These are phyloP conservation scores for Physcomitrium patens DNA, from an alignment of 225 moss, liverwort and hornwort species.

Conservation along the genomic window DNA sequence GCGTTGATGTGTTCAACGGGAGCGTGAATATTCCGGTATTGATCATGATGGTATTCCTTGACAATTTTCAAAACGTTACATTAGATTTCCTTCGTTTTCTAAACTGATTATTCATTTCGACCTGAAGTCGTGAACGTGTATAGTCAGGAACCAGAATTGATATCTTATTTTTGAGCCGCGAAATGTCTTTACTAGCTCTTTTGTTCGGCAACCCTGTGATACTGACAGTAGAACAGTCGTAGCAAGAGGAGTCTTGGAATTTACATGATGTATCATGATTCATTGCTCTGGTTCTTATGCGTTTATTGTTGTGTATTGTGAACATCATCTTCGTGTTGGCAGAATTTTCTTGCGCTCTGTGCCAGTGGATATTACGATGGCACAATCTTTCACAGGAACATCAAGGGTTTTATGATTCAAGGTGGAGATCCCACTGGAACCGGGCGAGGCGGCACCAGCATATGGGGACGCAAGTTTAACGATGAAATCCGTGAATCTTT, in stretches of 20 bases:
- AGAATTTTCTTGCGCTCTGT: slow-evolving; percentile 92
- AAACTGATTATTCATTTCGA: slow-evolving; percentile 1
- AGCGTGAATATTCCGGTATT: background rate
- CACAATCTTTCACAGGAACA: slow-evolving; percentile 95
- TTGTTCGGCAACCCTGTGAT: background rate
- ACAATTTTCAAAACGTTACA: background rate
- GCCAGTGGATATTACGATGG: slow-evolving; percentile 86
- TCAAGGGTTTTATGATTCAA: slow-evolving; percentile 98
- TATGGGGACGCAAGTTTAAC: slow-evolving; percentile 97
- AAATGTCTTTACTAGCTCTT: background rate
- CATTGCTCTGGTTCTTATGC: background rate
- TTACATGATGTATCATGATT: background rate
- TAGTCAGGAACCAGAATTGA: slow-evolving; percentile 1
- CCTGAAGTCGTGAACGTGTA: background rate
- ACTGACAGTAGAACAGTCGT: background rate
- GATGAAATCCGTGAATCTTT: slow-evolving; percentile 97
- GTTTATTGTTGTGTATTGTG: background rate
- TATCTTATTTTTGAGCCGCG: background rate
- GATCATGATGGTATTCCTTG: slow-evolving; percentile 1
- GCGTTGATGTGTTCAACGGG: slow-evolving; percentile 11
- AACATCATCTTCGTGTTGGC: slow-evolving; percentile 29
- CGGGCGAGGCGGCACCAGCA: slow-evolving; percentile 93
- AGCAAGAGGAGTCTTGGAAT: background rate
- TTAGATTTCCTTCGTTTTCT: background rate
- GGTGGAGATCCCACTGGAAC: slow-evolving; percentile 97